A percentile compares a stretch with the other conserved stretches of the same genome.
phyloP scores from a whole-genome alignment of 2,329 filamentous ascomycete genomes.

The Microdochium nivale region DNA sequence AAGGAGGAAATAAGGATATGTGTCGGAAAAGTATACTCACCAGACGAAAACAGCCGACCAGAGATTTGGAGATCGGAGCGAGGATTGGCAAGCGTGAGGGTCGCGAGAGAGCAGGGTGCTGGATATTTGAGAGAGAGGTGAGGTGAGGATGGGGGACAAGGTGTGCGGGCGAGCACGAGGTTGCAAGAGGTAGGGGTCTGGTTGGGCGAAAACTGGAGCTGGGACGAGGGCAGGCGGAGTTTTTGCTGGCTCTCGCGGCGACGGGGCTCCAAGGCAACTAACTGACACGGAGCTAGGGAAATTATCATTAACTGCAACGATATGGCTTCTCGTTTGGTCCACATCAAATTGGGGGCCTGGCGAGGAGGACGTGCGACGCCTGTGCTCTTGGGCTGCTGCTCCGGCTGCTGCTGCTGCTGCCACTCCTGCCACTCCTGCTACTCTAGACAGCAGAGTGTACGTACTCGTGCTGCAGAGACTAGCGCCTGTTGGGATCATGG shows the following conservation, averaged over 20 bases:
- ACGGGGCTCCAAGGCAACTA: not conserved
- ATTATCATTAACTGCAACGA: not conserved
- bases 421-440: too few species aligned
- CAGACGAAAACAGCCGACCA: constrained; percentile 12
- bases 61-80: constrained; percentile 20
- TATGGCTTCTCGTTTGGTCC: not conserved
- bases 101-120: constrained; percentile 19
- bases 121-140: constrained; percentile 13
- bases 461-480: too few species aligned
- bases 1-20: constrained; percentile 21
- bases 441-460: too few species aligned
- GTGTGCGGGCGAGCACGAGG: not conserved
- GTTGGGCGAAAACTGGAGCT: constrained; percentile 1
- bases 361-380: too few species aligned
- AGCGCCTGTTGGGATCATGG: too few species aligned
- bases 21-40: constrained; percentile 8
- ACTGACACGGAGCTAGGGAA: not conserved
- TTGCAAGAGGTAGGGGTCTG: not conserved
- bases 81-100: constrained; percentile 17
- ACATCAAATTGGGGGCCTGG: not conserved
- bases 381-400: too few species aligned
- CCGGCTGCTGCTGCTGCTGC: too few species aligned
- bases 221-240: constrained; percentile 1
- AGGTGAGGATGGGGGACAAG: not conserved
- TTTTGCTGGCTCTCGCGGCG: not conserved